Evolutionary conservation across 2,329 filamentous ascomycete genomes (phyloP), one percentile per base, ranked within the genome.

Genomic region (Helminthosporium solani): DNA sequence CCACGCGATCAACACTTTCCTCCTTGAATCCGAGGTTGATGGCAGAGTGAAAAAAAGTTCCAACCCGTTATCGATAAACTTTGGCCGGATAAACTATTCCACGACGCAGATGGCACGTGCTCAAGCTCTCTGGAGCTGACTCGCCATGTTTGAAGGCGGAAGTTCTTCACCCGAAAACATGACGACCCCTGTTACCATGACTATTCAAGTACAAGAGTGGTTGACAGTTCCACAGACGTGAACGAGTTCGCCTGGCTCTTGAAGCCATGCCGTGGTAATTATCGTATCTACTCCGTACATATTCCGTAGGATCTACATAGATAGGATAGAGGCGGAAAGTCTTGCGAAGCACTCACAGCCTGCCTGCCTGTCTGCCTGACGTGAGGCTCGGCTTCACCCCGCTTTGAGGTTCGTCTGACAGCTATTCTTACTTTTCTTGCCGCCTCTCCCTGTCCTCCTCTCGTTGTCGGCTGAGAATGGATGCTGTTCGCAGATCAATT

Each of bases 401-500:
- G 14, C 28, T 25, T 31, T 31, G 28, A 31, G 28, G 6, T 25
- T 25, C 23, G 28, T 14, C 28, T 31, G 28, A 31, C 14, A 31
- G 28, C 28, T 31, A n/a, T 12, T n/a, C 28, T 31, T 31, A 12
- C 28, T 31, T 31, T 12, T 31, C 28, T 31, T 31, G 28, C 28
- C 28, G 28, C 12, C 14, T 31, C 25, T 27, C 12, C 25, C n/a
- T n/a, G n/a, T n/a, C n/a, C n/a, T n/a, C n/a, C n/a, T n/a, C n/a
- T n/a, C n/a, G n/a, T 41, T 12, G 18, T 33, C 15, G 11, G 34
- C 33, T 23, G 21, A 16, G 19, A 9, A 30, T 18, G 40, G 40
- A 18, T 38, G 31, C 34, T n/a, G 41, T 38, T 44, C 41, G 41
- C 28, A 38, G 41, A 44, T 41, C 39, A 41, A 16, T 28, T 21